Evolutionary conservation across 306 rosid species (phyloP), one percentile per base, ranked within the genome.

Genomic region (Pterocarpus santalinus): DNA sequence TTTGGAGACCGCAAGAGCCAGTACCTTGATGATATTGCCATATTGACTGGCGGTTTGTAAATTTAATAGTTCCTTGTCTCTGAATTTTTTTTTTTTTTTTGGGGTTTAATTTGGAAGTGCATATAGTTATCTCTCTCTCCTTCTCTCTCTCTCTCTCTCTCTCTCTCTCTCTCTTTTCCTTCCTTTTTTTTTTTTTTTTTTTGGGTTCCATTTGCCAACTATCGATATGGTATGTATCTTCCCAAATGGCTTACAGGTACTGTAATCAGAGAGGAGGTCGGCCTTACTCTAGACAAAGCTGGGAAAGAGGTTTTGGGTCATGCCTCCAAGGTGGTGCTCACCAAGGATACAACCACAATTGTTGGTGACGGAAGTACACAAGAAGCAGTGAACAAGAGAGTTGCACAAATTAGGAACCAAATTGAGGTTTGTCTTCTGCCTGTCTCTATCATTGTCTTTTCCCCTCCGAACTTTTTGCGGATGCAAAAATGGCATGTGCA

Each of bases 1-100:
- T 96, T 96, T 82, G 99, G 99, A 58, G 99, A 96, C 65, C 97
- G 99, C 83, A 96, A 96, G 92, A 93, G 97, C 97, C 99, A 96
- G 85, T 96, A 96, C 87, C 97, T 96, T 44, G 99, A 96, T 75
- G 99, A 96, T 81, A 92, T 96, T 75, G 99, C 99, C 64, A 89
- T 96, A 67, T 84, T 96, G 57, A 96, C 99, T 9, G 98, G 97
- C 90, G 99, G 98, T 95, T 32, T 57, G 63, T 51, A 56, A 58
- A 55, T 55, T n/a, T 55, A 16, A 0, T 16, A 17, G 10, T 55
- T 55, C 4, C 1, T 15, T 47, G 53, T 11, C 53, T 47, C 7
- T 22, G 14, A 47, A n/a, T n/a, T n/a, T n/a, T 1, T 8, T 9
- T 5, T 8, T 2, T 47, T 4, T 43, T 43, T 43, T 9, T 5